These are phyloP conservation scores for Berkeleyomyces rouxiae DNA, from an alignment of 2,329 filamentous ascomycete species.

Conservation along the genomic window DNA sequence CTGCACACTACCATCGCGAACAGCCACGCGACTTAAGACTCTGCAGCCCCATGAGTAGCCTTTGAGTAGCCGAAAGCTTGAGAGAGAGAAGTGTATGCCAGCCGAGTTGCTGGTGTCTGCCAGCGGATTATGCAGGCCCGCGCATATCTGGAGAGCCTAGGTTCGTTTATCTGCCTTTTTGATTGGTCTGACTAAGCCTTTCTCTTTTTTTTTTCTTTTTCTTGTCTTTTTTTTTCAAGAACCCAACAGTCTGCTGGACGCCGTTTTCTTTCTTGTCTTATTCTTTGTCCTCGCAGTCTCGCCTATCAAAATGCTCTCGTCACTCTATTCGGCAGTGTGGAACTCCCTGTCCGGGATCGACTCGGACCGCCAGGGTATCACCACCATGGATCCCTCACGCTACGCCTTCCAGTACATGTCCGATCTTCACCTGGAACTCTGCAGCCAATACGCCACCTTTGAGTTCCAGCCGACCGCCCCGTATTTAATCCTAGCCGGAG, in stretches of 20 bases:
- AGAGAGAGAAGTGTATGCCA: neutral
- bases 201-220: neutral
- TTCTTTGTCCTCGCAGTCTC: neutral
- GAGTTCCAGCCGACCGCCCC: conserved; percentile 25
- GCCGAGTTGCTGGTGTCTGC: neutral
- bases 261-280: neutral
- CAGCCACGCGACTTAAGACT: neutral
- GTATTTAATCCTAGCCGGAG: conserved; percentile 31
- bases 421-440: conserved; percentile 33
- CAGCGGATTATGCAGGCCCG: neutral
- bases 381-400: conserved; percentile 1
- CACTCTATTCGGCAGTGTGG: neutral
- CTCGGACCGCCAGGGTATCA: conserved; percentile 1
- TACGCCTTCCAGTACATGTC: conserved; percentile 21
- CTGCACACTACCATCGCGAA: neutral
- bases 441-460: conserved; percentile 27
- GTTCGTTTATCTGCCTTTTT: neutral
- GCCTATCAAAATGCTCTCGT: neutral
- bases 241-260: neutral
- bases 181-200: neutral
- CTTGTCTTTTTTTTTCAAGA: neutral
- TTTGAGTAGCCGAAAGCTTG: neutral
- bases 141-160: neutral
- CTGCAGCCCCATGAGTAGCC: neutral
- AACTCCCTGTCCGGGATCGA: neutral